Percentiles rank a stretch among this genome's conserved stretches.
Evolutionary conservation across 345 rosid genomes (phyloP).

Genomic region (Noccaea caerulescens): DNA sequence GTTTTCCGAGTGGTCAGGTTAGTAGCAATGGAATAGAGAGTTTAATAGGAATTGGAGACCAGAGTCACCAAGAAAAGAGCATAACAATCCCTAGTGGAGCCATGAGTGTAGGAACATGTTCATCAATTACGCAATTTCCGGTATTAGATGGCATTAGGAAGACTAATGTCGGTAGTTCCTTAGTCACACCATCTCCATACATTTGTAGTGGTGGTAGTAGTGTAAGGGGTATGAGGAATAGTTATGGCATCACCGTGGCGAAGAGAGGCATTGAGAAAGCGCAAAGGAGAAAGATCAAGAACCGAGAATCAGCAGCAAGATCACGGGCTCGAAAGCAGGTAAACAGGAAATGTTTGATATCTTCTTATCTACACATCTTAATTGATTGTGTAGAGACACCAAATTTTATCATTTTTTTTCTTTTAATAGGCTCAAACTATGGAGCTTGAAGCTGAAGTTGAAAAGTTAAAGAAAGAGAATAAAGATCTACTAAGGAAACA

Average conservation of each 20-base stretch:
- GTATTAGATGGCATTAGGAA: conserved; percentile 60
- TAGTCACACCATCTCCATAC: conserved; percentile 64
- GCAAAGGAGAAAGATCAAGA: conserved; percentile 89
- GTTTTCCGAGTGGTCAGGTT: conserved; percentile 46
- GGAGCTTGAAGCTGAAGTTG: conserved; percentile 87
- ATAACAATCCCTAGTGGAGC: conserved; percentile 47
- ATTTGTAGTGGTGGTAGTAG: conserved; percentile 51
- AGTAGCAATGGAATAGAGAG: conserved; percentile 57
- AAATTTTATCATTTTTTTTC: conserved; percentile 3
- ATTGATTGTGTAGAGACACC: neutral
- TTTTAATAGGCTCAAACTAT: conserved; percentile 61
- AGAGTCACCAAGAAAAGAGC: conserved; percentile 44
- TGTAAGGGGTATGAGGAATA: conserved; percentile 57
- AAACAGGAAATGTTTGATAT: conserved; percentile 13
- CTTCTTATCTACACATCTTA: neutral
- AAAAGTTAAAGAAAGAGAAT: conserved; percentile 71
- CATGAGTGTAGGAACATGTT: conserved; percentile 35
- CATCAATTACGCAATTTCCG: conserved; percentile 61
- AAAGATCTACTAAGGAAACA: conserved; percentile 65
- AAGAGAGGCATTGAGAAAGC: conserved; percentile 77
- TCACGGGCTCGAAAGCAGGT: conserved; percentile 97
- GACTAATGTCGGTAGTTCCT: conserved; percentile 68
- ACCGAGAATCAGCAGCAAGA: conserved; percentile 92
- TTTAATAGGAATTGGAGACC: conserved; percentile 53
- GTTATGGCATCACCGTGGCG: conserved; percentile 38